Conservation (phyloP, 2,329 filamentous ascomycete genomes). For the Aspergillus fijiensis region DNA sequence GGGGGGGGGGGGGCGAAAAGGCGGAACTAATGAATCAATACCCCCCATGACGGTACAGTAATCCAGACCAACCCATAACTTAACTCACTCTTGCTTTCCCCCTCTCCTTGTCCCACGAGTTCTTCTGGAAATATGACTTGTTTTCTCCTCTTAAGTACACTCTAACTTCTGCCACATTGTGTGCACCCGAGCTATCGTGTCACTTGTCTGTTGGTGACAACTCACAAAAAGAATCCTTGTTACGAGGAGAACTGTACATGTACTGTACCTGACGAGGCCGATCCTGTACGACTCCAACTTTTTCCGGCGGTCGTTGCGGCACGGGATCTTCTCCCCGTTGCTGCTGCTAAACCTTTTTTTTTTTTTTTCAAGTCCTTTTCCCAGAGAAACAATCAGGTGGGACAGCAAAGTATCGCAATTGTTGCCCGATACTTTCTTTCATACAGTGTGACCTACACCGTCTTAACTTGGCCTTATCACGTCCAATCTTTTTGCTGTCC, state of each 20-base stretch:
- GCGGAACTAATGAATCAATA: neutral
- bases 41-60: neutral
- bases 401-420: slow-evolving; percentile 1
- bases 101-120: neutral
- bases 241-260: neutral
- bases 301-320: neutral
- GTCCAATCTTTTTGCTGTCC: neutral
- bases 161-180: neutral
- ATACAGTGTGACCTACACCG: neutral
- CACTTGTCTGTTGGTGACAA: neutral
- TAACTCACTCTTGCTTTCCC: neutral
- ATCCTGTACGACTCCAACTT: neutral
- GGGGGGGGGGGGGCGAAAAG: too few species aligned
- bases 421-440: slow-evolving; percentile 11
- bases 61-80: neutral
- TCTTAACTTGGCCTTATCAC: neutral
- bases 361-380: neutral
- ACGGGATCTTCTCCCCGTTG: neutral
- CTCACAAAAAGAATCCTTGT: slow-evolving; percentile 1
- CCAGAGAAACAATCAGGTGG: neutral
- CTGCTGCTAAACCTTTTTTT: slow-evolving; percentile 1
- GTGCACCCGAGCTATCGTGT: neutral
- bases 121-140: neutral
- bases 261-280: neutral
- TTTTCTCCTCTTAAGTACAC: neutral